These are phyloP conservation scores for Ophiosphaerella korrae DNA, from an alignment of 2,329 filamentous ascomycete species.

Conservation along the genomic window DNA sequence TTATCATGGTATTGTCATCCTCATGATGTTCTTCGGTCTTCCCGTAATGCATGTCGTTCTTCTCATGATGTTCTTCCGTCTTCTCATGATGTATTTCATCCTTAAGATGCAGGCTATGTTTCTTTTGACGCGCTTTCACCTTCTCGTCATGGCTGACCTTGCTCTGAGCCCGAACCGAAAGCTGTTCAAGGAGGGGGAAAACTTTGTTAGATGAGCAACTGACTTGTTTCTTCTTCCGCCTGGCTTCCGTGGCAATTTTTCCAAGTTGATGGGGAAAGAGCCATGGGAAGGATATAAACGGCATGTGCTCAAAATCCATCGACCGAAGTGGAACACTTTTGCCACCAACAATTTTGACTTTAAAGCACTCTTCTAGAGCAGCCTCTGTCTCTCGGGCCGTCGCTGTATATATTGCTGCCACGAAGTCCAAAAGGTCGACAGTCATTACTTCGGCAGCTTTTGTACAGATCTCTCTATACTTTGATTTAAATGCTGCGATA, in stretches of 20 bases:
- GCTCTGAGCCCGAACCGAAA: background rate
- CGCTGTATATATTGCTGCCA: slow-evolving; percentile 85
- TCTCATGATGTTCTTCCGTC: too few species aligned
- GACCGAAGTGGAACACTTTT: slow-evolving; percentile 43
- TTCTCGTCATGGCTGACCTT: slow-evolving; percentile 10
- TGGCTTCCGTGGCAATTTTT: slow-evolving; percentile 62
- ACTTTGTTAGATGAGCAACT: background rate
- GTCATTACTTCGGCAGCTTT: slow-evolving; percentile 63
- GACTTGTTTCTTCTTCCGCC: background rate
- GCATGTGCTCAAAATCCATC: slow-evolving; percentile 64
- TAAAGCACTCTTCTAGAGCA: slow-evolving; percentile 59
- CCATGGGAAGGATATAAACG: slow-evolving; percentile 94
- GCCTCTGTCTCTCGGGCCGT: slow-evolving; percentile 72
- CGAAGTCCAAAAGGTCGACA: slow-evolving; percentile 66
- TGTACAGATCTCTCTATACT: slow-evolving; percentile 70
- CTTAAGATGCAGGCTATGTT: too few species aligned
- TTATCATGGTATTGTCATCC: too few species aligned
- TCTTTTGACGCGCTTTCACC: too few species aligned
- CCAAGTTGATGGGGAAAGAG: slow-evolving; percentile 77
- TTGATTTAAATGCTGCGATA: slow-evolving; percentile 67
- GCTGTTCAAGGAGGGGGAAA: too few species aligned
- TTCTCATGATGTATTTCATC: too few species aligned
- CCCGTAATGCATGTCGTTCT: too few species aligned
- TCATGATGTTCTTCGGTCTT: too few species aligned
- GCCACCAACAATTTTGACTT: slow-evolving; percentile 48